Evolutionary conservation across 78 protist genomes (phyloP), one percentile per base, ranked within the genome.

Genomic region (Pelomyxa schiedti): DNA sequence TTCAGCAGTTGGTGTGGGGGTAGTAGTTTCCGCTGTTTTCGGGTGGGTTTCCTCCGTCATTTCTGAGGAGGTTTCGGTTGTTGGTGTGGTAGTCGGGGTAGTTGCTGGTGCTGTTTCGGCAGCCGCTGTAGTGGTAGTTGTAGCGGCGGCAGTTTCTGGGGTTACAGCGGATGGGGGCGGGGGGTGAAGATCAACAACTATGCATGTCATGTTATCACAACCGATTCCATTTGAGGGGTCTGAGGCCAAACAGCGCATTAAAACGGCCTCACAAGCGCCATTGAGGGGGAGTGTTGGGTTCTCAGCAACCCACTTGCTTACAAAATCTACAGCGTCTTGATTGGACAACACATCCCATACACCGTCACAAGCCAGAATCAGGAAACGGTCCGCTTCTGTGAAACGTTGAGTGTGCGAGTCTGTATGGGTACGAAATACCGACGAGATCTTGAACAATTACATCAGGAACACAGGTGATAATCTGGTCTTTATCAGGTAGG

Each of bases 351-450:
- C 24, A 28, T 72, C 76, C 76, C 76, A 72, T 9, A 72, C 3
- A 40, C 76, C 76, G 68, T 72, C 76, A 40, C 76, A 72, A 7
- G 74, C 76, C 36, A 72, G 30, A 2, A 72, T 9, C n/a, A 42
- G 0, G 8, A 72, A 72, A 28, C 64, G 72, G 53, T 40, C 68
- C 4, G 7, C 1, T 3, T n/a, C 64, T 16, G n/a, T n/a, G n/a
- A n/a, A n/a, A n/a, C n/a, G n/a, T n/a, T n/a, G n/a, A n/a, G n/a
- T n/a, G n/a, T n/a, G n/a, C n/a, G n/a, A n/a, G n/a, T n/a, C n/a
- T n/a, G n/a, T n/a, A n/a, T n/a, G n/a, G n/a, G n/a, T n/a, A n/a
- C n/a, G n/a, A n/a, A n/a, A n/a, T n/a, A n/a, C n/a, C n/a, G n/a
- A 16, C 58, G 58, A 47, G 58, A 16, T 47, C 58, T 16, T 24